Percentiles rank a stretch among this genome's conserved stretches.
Conservation (phyloP, 2,329 filamentous ascomycete genomes). For the Erysiphe pulchra region DNA sequence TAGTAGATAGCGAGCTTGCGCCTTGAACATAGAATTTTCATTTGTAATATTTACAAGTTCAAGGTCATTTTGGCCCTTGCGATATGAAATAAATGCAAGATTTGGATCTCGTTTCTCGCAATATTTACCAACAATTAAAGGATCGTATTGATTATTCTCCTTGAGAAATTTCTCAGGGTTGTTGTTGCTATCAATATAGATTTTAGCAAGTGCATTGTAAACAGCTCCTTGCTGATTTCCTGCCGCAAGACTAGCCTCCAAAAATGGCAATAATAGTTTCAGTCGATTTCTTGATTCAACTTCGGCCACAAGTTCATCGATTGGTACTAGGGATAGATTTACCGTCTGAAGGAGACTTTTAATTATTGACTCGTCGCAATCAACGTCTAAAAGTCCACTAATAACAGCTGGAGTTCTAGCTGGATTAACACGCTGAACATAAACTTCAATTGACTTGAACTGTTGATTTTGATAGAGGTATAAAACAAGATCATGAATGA, state of each 20-base stretch:
- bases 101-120: constrained; percentile 97
- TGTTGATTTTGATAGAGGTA: constrained; percentile 98
- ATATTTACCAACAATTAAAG: constrained; percentile 81
- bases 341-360: constrained; percentile 74
- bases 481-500: constrained; percentile 85
- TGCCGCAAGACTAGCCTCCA: constrained; percentile 67
- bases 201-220: constrained; percentile 93
- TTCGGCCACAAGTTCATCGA: constrained; percentile 79
- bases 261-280: constrained; percentile 85
- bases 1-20: constrained; percentile 84
- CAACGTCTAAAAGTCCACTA: constrained; percentile 80
- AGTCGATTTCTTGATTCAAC: constrained; percentile 91
- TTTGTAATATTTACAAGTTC: constrained; percentile 96
- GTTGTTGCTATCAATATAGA: constrained; percentile 98
- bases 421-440: constrained; percentile 92
- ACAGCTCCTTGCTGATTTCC: constrained; percentile 93
- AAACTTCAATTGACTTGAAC: constrained; percentile 95
- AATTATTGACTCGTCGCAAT: constrained; percentile 91
- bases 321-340: constrained; percentile 61
- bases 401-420: constrained; percentile 75
- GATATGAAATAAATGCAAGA: constrained; percentile 79
- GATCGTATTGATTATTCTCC: constrained; percentile 92
- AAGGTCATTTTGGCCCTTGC: constrained; percentile 89
- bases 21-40: constrained; percentile 98
- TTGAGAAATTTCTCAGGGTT: constrained; percentile 93